Evolutionary conservation across 2,329 filamentous ascomycete genomes (phyloP).

Genomic region (Beauveria sp.): DNA sequence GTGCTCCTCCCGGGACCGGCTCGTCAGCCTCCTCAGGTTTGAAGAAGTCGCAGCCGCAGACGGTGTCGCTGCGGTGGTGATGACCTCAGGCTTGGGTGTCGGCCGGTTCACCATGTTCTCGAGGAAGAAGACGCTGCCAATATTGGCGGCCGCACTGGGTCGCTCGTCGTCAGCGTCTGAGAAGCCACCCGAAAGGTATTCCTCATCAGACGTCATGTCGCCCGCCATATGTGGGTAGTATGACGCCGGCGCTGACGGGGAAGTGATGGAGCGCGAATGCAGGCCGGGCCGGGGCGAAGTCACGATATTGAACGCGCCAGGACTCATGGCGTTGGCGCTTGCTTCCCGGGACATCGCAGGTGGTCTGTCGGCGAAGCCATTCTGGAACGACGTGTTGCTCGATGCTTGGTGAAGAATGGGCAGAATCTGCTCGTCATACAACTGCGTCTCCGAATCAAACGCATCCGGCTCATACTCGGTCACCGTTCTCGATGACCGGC

Average conservation of each 20-base stretch:
- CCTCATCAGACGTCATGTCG: conserved; percentile 69
- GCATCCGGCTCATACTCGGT: conserved; percentile 58
- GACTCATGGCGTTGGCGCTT: conserved; percentile 55
- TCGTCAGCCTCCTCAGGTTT: conserved; percentile 22
- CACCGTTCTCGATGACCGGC: conserved; percentile 53
- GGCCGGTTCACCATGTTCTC: conserved; percentile 55
- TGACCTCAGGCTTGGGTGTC: conserved; percentile 28
- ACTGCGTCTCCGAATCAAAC: conserved; percentile 66
- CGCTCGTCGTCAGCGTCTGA: conserved; percentile 67
- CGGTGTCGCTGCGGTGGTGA: not conserved
- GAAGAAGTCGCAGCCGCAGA: not conserved
- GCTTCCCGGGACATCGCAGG: conserved; percentile 52
- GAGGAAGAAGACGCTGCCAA: conserved; percentile 45
- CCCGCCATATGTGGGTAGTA: conserved; percentile 46
- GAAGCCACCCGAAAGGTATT: conserved; percentile 63
- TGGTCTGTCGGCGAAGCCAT: conserved; percentile 72
- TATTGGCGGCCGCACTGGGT: conserved; percentile 26
- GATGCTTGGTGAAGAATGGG: conserved; percentile 84
- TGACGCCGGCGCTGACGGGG: conserved; percentile 55
- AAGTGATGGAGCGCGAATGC: conserved; percentile 78
- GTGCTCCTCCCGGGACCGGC: conserved; percentile 26
- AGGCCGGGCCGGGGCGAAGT: conserved; percentile 54
- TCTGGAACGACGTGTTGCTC: conserved; percentile 76
- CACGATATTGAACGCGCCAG: conserved; percentile 46
- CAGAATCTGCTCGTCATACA: conserved; percentile 89